Evolutionary conservation across 1,284 basidiomycete species (phyloP).

Genomic region (Puccinia brachypodii): DNA sequence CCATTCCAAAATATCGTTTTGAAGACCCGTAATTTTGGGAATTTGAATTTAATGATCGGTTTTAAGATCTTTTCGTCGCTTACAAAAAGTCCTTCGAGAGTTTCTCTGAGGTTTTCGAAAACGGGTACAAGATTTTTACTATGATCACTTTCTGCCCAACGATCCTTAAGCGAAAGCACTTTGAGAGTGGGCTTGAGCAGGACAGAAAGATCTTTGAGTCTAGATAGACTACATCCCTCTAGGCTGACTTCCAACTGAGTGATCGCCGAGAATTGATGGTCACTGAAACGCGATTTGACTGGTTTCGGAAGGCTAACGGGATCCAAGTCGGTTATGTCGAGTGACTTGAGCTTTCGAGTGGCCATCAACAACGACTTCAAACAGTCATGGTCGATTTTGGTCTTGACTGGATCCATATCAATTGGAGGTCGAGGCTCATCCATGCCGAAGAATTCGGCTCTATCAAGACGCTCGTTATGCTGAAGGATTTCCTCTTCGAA

Average conservation of each 20-base stretch:
- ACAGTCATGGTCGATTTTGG: conserved; percentile 2
- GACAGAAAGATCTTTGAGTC: conserved; percentile 21
- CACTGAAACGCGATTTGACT: not conserved
- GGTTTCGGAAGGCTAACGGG: not conserved
- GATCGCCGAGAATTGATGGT: not conserved
- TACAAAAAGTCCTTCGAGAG: conserved; percentile 29
- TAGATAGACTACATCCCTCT: not conserved
- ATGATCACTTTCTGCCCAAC: not conserved
- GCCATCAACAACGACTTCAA: conserved; percentile 12
- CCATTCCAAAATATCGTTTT: conserved; percentile 5
- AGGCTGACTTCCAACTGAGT: conserved; percentile 22
- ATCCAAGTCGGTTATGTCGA: conserved; percentile 14
- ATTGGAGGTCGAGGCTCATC: not conserved
- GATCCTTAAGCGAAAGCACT: conserved; percentile 19
- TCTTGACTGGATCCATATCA: conserved; percentile 4
- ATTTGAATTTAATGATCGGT: not conserved
- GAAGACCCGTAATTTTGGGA: conserved; percentile 28
- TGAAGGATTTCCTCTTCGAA: not conserved
- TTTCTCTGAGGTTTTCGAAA: conserved; percentile 25
- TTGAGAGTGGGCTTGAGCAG: conserved; percentile 17
- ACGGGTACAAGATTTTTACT: conserved; percentile 4
- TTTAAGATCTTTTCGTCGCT: not conserved
- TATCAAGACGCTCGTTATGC: not conserved
- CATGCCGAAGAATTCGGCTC: not conserved
- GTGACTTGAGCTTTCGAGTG: not conserved